Evolutionary conservation across 495 filamentous ascomycete species (phyloP).

Genomic region (Podospora australis): DNA sequence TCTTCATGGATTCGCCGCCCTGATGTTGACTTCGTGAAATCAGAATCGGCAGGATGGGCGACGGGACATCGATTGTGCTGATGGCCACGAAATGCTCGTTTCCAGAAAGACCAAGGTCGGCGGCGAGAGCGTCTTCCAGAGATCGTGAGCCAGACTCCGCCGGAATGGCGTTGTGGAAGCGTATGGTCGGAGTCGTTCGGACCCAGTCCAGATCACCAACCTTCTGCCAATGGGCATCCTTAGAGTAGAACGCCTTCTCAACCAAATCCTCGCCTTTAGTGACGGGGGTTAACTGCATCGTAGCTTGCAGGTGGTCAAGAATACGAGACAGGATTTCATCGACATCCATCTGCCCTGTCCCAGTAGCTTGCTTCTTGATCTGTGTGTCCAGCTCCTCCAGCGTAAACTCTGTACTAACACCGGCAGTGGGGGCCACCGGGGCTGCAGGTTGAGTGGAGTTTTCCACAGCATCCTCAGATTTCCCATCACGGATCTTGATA

Average conservation of each 20-base stretch:
- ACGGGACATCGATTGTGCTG: too few relatives aligned
- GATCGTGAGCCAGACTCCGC: too few relatives aligned
- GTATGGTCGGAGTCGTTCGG: background rate
- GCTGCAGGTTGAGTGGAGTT: background rate
- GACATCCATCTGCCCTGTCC: constrained; percentile 72
- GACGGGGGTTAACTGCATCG: constrained; percentile 60
- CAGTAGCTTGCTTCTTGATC: constrained; percentile 39
- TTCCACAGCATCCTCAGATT: constrained; percentile 4
- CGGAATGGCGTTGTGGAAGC: background rate
- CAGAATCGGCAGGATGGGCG: too few relatives aligned
- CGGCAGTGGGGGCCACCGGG: constrained; percentile 2
- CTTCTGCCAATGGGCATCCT: constrained; percentile 32
- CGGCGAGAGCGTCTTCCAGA: too few relatives aligned
- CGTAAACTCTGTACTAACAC: constrained; percentile 19
- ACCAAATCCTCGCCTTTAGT: constrained; percentile 53
- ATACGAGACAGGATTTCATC: constrained; percentile 92
- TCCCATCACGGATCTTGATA: background rate
- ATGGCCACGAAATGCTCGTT: too few relatives aligned
- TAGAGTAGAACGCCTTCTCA: constrained; percentile 52
- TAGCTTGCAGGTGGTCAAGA: constrained; percentile 80
- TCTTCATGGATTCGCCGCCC: too few relatives aligned
- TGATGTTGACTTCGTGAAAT: too few relatives aligned
- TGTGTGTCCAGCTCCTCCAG: constrained; percentile 38
- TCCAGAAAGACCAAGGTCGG: too few relatives aligned
- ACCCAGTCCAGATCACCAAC: background rate